Base-by-base conservation (phyloP, 31 red algal genomes). In the Asparagopsis taxiformis region DNA sequence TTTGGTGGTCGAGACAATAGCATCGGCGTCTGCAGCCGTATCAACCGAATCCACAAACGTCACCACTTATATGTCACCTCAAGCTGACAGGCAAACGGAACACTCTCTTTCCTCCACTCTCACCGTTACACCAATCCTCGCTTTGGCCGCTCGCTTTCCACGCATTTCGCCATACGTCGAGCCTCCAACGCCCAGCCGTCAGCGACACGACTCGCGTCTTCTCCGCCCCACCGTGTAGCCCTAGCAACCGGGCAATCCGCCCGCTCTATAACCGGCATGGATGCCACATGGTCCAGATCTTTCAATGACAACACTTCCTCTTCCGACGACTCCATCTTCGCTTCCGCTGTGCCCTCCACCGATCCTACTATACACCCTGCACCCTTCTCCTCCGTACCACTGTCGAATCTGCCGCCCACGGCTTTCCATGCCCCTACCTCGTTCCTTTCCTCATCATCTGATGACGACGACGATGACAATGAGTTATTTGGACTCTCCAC, bases 371-470 rank as follows among this genome's bases (percentile, higher is more conserved):
- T 60, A 20, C 60, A 56, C 20, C 62, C 60, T 39, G 13, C 72
- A 3, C 2, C 39, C 33, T n/a, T 34, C 39, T 34, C 58, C 46
- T 56, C 74, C 44, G 36, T 21, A 38, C 46, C 44, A 21, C 34
- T 37, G 41, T 51, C 79, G 11, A 58, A 38, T 33, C 54, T 60
- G 0, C 28, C 31, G 19, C 11, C 74, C 46, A 55, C 64, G 1
- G 26, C 52, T 24, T 26, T 54, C 25, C 31, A 24, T 8, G 24
- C 29, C 25, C 33, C 64, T 34, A 19, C 71, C 19, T 59, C 62
- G 17, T 66, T 76, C 49, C 63, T 88, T 39, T 51, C 63, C 62
- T 88, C 66, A 21, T 77, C 73, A 10, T 69, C 60, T 32, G 54
- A 62, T 31, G 49, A 34, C 51, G 62, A 57, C 37, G 61, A 55